phyloP scores from a whole-genome alignment of 805 yeast genomes.

The Cyberlindnera bimundalis region DNA sequence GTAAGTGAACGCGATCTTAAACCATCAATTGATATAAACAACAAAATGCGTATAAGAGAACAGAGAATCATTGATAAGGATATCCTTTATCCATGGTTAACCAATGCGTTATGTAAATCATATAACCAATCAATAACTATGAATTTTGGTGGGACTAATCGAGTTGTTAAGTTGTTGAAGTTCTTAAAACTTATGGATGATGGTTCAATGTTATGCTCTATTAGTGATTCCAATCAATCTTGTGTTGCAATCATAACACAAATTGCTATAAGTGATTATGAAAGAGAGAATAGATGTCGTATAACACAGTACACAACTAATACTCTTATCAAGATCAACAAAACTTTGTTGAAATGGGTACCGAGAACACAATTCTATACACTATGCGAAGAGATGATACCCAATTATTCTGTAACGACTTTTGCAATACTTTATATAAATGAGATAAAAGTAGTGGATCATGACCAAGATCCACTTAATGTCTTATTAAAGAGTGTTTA shows the following conservation, averaged over 20 bases:
- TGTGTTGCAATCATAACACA: constrained; percentile 6
- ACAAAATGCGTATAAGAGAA: constrained; percentile 1
- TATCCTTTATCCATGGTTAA: constrained; percentile 1
- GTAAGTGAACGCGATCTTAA: too few species aligned
- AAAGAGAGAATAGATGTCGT: constrained; percentile 12
- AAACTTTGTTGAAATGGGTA: constrained; percentile 10
- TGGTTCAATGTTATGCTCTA: constrained; percentile 8
- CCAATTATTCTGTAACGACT: not conserved
- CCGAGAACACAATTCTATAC: constrained; percentile 2
- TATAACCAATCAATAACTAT: not conserved
- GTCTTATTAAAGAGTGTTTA: constrained; percentile 12
- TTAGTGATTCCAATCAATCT: constrained; percentile 12
- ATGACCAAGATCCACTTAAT: constrained; percentile 8
- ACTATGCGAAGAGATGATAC: not conserved
- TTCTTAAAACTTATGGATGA: constrained; percentile 6
- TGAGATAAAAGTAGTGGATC: constrained; percentile 11
- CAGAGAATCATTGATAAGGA: constrained; percentile 7
- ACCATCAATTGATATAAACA: too few species aligned
- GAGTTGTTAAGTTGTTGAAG: constrained; percentile 6
- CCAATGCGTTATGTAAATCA: not conserved
- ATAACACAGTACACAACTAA: constrained; percentile 15
- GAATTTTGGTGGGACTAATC: constrained; percentile 1
- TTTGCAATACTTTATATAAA: constrained; percentile 12
- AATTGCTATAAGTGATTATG: constrained; percentile 7
- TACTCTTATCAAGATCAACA: constrained; percentile 4